Evolutionary conservation across 257 asterid species (phyloP), one percentile per base, ranked within the genome.

Genomic region (Buddleja alternifolia): DNA sequence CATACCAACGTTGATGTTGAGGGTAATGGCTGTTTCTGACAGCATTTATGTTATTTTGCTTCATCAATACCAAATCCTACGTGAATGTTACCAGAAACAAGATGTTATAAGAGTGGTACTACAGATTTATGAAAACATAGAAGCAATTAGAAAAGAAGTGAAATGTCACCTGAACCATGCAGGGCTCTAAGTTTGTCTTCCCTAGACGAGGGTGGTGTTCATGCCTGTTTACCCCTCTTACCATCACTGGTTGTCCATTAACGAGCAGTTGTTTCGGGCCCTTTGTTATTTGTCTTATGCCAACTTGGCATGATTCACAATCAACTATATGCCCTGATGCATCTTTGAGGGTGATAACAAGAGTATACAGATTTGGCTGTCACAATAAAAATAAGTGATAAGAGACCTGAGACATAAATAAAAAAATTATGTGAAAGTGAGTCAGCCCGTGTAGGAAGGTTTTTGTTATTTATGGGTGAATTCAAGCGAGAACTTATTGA

Each of bases 141-240:
- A 71, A 29, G 34, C 32, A 58, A 70, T 20, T 20, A 67, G 74
- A 69, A 52, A 62, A 17, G 15, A 58, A 46, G 10, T 47, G 82
- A 59, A 47, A 9, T 14, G 46, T 69, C 72, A 94, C 99, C 99
- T 89, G 90, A 73, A 94, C 83, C 99, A 94, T 90, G 86, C 99
- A 94, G 32, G 97, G 67, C 72, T 94, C 99, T 78, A 90, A 74
- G 81, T 89, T 94, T 51, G 99, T 94, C 83, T 93, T 94, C 69
- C 99, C 99, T 39, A 94, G 82, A 75, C 96, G 87, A 63, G 99
- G 99, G 76, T 94, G 99, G 81, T 90, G 96, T 76, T 90, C 99
- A 68, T 94, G 99, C 82, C 97, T 83, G 82, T 94, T 94, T 77
- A 94, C 99, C 16, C 99, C 99, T 84, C 93, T 83, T 76, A 94